phyloP scores from a whole-genome alignment of 805 yeast genomes.

The Naumovozyma baii region DNA sequence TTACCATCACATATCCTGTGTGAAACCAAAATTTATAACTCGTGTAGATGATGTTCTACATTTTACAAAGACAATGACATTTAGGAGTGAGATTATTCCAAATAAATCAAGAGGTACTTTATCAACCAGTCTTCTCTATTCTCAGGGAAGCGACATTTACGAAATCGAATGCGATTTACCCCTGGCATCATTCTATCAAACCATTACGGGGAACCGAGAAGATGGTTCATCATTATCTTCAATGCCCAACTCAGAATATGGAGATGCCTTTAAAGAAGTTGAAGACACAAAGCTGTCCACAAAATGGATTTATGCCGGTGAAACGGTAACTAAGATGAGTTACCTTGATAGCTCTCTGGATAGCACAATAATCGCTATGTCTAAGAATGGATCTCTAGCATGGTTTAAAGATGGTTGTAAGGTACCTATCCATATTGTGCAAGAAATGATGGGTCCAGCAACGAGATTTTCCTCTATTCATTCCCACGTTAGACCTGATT shows the following conservation, averaged over 20 bases:
- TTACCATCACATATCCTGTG: conserved; percentile 28
- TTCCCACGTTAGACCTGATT: conserved; percentile 16
- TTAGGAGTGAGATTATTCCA: conserved; percentile 24
- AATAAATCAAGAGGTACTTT: conserved; percentile 23
- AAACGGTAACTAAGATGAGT: conserved; percentile 21
- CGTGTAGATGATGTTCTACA: conserved; percentile 19
- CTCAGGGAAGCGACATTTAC: conserved; percentile 26
- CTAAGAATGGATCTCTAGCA: conserved; percentile 27
- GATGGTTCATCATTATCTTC: background rate
- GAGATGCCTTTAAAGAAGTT: conserved; percentile 55
- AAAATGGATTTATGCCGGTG: conserved; percentile 27
- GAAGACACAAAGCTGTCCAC: conserved; percentile 13
- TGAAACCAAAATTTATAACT: conserved; percentile 31
- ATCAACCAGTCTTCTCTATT: conserved; percentile 21
- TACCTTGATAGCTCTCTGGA: conserved; percentile 29
- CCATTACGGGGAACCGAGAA: background rate
- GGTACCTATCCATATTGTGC: conserved; percentile 26
- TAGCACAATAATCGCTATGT: conserved; percentile 29
- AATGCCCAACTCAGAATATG: conserved; percentile 45
- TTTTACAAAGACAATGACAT: conserved; percentile 20
- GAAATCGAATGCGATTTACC: conserved; percentile 26
- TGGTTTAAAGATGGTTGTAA: conserved; percentile 27
- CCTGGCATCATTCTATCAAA: conserved; percentile 15
- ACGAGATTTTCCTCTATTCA: conserved; percentile 25
- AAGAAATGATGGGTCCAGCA: conserved; percentile 27